phyloP scores from a whole-genome alignment of 2,329 filamentous ascomycete species.

The Herpotrichia juniperi region DNA sequence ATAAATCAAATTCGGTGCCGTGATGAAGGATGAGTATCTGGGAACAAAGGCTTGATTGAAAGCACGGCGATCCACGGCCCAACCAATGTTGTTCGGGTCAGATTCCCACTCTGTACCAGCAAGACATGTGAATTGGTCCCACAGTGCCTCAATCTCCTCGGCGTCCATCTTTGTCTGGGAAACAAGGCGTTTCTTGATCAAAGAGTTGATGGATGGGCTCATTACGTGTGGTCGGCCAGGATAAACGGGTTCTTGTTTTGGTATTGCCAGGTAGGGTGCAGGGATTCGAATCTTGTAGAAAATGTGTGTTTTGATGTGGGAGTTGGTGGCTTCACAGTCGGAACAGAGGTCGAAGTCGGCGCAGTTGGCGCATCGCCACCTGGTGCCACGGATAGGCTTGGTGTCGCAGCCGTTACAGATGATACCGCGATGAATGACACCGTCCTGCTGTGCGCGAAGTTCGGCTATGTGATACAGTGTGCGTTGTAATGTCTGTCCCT shows the following conservation, averaged over 20 bases:
- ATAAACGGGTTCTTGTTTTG: constrained; percentile 63
- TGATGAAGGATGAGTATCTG: constrained; percentile 77
- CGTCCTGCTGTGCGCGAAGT: constrained; percentile 85
- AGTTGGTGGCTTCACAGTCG: constrained; percentile 77
- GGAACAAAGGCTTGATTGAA: constrained; percentile 92
- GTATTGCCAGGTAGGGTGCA: constrained; percentile 78
- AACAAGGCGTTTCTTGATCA: constrained; percentile 67
- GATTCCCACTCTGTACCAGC: constrained; percentile 83
- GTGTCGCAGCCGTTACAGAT: constrained; percentile 89
- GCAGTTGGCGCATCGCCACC: constrained; percentile 95
- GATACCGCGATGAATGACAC: constrained; percentile 90
- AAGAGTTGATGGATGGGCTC: constrained; percentile 68
- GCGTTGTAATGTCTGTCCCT: constrained; percentile 81
- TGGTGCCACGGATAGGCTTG: constrained; percentile 86
- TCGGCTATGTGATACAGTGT: constrained; percentile 92
- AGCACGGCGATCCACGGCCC: constrained; percentile 89
- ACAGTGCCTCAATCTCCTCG: constrained; percentile 88
- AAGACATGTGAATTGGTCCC: constrained; percentile 96
- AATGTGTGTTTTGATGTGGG: constrained; percentile 88
- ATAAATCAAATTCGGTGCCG: constrained; percentile 86
- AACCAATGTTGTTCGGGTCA: constrained; percentile 76
- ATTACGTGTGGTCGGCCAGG: constrained; percentile 73
- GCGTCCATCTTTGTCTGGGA: constrained; percentile 66
- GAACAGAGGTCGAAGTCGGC: constrained; percentile 96
- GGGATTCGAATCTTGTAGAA: constrained; percentile 97